These are phyloP conservation scores for Obba rivulosa DNA, from an alignment of 768 basidiomycete genomes.

Conservation along the genomic window DNA sequence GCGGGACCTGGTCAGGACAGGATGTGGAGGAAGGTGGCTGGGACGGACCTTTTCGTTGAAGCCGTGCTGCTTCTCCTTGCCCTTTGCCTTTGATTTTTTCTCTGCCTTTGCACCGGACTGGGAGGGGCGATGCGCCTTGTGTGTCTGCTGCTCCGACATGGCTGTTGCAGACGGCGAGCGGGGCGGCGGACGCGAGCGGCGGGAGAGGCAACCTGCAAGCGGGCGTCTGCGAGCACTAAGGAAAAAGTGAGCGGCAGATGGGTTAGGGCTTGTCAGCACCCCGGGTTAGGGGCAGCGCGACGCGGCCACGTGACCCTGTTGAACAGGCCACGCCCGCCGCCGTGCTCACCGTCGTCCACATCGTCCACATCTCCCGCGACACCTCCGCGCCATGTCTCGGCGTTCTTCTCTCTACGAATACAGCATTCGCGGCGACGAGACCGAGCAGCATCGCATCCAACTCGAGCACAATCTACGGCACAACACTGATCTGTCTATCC, in stretches of 20 bases:
- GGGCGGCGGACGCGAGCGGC: too few species aligned
- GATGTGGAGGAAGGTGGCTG: too few species aligned
- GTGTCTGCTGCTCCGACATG: constrained; percentile 66
- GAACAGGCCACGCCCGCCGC: constrained; percentile 7
- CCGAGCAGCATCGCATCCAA: constrained; percentile 70
- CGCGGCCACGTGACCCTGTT: constrained; percentile 19
- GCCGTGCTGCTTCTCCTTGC: constrained; percentile 65
- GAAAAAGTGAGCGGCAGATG: background rate
- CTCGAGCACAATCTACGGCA: constrained; percentile 76
- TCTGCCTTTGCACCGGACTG: constrained; percentile 68
- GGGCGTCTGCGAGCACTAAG: background rate
- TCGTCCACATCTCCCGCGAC: constrained; percentile 8
- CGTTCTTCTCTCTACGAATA: constrained; percentile 29
- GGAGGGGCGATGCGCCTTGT: constrained; percentile 79
- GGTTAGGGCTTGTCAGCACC: constrained; percentile 1
- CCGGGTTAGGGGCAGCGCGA: constrained; percentile 7
- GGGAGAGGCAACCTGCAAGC: background rate
- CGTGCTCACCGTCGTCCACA: background rate
- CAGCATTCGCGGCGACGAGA: constrained; percentile 66
- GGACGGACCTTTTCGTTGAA: constrained; percentile 86
- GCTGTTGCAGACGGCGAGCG: too few species aligned
- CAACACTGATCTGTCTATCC: constrained; percentile 60
- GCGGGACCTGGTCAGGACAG: background rate
- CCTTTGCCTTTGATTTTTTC: constrained; percentile 66
- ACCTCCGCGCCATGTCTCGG: constrained; percentile 15